Base-by-base conservation (phyloP, 768 basidiomycete genomes). In the Lactarius hatsudake region DNA sequence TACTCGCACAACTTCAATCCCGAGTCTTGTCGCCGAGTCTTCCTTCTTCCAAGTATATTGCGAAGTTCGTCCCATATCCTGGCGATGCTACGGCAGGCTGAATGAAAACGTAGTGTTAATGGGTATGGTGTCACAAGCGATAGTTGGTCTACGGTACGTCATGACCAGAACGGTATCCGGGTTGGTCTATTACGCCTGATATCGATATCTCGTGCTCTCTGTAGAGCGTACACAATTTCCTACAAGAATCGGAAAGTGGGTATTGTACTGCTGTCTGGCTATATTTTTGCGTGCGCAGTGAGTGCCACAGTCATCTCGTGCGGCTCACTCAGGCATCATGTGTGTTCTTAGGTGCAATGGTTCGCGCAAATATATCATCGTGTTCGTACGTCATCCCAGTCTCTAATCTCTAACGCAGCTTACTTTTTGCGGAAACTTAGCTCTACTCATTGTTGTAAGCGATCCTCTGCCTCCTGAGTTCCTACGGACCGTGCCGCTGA, bases 51-150 rank as follows among this genome's bases (percentile, higher is more conserved):
- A 1, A 84, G 87, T 17, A 72, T 81, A 15, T 84, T 88, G 74
- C 89, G 89, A 82, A 86, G 88, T 86, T 48, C 55, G 77, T 43
- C 8, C 36, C 51, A 38, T n/a, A 5, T 42, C 5, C 26, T 59
- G 38, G 38, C 38, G 1, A 7, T 12, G 45, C 15, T 57, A 10
- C 13, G 23, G 6, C 45, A 62, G 74, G 20, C 70, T 62, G 4
- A 40, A 38, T 38, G 36, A n/a, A 13, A 10, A 45, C 23, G 2
- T 40, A 89, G 88, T 87, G 8, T 23, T 87, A 9, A 88, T 89
- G 74, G 78, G 79, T 0, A 86, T 86, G 82, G 77, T 86, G 53
- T 88, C 87, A 5, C 88, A 90, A 72, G 76, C 81, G 10, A 89
- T 90, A 62, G 72, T 90, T 51, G 87, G 84, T 7, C 74, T 87